These are phyloP conservation scores for Fusarium sp. DNA, from an alignment of 2,329 filamentous ascomycete species.

Conservation along the genomic window DNA sequence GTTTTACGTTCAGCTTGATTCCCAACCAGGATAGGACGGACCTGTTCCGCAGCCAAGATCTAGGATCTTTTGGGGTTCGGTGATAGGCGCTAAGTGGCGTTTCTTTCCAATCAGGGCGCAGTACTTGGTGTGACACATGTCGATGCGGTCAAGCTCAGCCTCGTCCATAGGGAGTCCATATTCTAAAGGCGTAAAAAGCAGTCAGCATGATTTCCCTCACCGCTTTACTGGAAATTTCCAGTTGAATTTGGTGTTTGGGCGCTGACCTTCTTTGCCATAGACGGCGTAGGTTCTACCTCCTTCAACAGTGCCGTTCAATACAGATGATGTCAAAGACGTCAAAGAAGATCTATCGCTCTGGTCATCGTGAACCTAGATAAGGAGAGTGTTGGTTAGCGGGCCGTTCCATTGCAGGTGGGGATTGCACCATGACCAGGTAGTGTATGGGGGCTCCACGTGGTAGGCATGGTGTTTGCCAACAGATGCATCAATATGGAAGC, in stretches of 20 bases:
- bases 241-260: background rate
- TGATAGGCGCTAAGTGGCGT: slow-evolving; percentile 38
- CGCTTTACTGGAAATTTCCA: background rate
- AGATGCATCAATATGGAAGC: background rate
- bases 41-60: slow-evolving; percentile 49
- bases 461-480: background rate
- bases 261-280: slow-evolving; percentile 50
- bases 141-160: slow-evolving; percentile 54
- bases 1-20: background rate
- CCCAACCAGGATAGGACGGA: slow-evolving; percentile 1
- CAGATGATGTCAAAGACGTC: slow-evolving; percentile 44
- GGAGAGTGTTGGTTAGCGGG: slow-evolving; percentile 11
- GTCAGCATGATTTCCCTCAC: background rate
- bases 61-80: slow-evolving; percentile 42
- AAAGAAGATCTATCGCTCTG: slow-evolving; percentile 34
- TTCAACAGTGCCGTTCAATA: slow-evolving; percentile 42
- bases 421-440: background rate
- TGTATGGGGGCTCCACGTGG: background rate
- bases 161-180: slow-evolving; percentile 57
- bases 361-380: slow-evolving; percentile 24
- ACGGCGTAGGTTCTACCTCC: slow-evolving; percentile 50
- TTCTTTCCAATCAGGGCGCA: slow-evolving; percentile 44
- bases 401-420: background rate
- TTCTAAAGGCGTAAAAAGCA: slow-evolving; percentile 36
- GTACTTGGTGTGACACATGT: slow-evolving; percentile 54